These are phyloP conservation scores for Corymbia maculata DNA, from an alignment of 345 rosid genomes.

Conservation along the genomic window DNA sequence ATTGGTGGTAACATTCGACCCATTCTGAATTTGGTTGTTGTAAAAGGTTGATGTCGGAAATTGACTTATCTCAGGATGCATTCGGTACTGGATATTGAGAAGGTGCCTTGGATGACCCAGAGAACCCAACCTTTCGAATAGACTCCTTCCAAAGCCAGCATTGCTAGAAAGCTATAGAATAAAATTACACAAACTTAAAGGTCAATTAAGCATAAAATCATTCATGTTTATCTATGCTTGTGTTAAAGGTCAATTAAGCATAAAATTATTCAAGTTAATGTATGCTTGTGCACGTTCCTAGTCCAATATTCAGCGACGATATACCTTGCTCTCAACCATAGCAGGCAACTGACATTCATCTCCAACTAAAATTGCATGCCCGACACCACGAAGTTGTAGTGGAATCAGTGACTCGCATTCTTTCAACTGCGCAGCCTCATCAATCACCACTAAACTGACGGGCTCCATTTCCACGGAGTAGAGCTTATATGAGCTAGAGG, in stretches of 20 bases:
- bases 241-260: neutral
- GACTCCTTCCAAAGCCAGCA: neutral
- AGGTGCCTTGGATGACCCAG: neutral
- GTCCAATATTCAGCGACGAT: neutral
- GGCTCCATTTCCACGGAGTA: neutral
- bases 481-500: neutral
- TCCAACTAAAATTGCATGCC: neutral
- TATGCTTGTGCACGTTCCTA: neutral
- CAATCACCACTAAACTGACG: neutral
- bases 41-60: neutral
- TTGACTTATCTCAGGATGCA: neutral
- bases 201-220: neutral
- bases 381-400: neutral
- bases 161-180: neutral
- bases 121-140: neutral
- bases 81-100: neutral
- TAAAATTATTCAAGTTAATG: neutral
- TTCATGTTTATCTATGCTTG: neutral
- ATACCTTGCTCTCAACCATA: neutral
- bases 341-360: slow-evolving; percentile 1
- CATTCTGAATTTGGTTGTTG: neutral
- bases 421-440: slow-evolving; percentile 2
- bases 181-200: neutral
- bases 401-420: slow-evolving; percentile 4
- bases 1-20: neutral